Base-by-base conservation (phyloP, 1,284 basidiomycete genomes). In the Ceratobasidium sp. region DNA sequence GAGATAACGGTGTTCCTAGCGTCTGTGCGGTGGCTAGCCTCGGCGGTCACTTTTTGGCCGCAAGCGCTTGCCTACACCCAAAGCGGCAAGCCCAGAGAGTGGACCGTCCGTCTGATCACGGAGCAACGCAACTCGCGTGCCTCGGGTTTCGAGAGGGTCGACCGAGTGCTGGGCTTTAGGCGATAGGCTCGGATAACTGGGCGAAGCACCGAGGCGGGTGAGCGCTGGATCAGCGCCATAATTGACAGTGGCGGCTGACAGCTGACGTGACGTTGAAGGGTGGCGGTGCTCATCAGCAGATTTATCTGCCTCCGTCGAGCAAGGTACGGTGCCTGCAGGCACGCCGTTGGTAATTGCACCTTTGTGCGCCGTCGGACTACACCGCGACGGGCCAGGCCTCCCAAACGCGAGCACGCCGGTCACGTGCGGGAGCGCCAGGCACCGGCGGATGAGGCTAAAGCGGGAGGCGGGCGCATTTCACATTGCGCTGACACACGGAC, bases 401-500 rank as follows among this genome's bases (percentile, higher is more conserved):
- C 7, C 4, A 27, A 16, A 14, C 43, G 8, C 14, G 62, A 27
- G 29, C 16, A 48, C 43, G 62, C 41, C 7, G 31, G 46, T 63
- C 61, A 63, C 61, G 62, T 64, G 62, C n/a, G 22, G 54, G 22
- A 59, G 56, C 13, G 62, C 61, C 62, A 64, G 62, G 62, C 62
- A 64, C 62, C 62, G 62, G 62, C 43, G 62, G 24, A 48, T 29
- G 34, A 41, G 59, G 37, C 34, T 41, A 61, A 61, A 41, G 1
- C 59, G 39, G 59, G 14, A 61, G 51, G 37, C 59, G 39, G 59
- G 43, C 43, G 59, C 6, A 29, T 19, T 37, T 59, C 37, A n/a
- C 56, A 59, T 59, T 59, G 59, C 11, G 59, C 59, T 61, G 37
- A 51, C 11, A 6, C 2, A 65, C 8, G 37, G 19, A 49, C 68